A percentile compares a stretch with the other conserved stretches of the same genome.
phyloP scores from a whole-genome alignment of 345 rosid species.

The Erucastrum elatum region DNA sequence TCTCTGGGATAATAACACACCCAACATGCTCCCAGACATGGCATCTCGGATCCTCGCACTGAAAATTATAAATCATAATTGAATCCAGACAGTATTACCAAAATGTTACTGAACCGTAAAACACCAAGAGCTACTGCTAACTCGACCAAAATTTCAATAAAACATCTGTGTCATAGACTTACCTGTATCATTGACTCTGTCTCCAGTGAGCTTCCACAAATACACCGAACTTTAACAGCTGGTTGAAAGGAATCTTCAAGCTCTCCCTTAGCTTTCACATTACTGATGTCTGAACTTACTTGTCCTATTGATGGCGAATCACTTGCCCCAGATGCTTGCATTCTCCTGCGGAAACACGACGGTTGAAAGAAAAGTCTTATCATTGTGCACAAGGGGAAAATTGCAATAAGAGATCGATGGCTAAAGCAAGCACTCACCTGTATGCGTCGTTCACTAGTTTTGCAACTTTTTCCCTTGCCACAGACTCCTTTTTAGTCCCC shows the following conservation, averaged over 20 bases:
- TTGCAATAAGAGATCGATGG: constrained; percentile 9
- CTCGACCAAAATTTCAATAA: not conserved
- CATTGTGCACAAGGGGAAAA: constrained; percentile 5
- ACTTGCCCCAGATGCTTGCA: constrained; percentile 83
- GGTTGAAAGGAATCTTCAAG: constrained; percentile 49
- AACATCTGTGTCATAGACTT: constrained; percentile 3
- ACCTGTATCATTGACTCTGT: constrained; percentile 77
- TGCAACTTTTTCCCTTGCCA: constrained; percentile 81
- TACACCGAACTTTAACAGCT: constrained; percentile 76
- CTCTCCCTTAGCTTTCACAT: constrained; percentile 60
- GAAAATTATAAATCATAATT: constrained; percentile 22
- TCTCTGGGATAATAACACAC: constrained; percentile 79
- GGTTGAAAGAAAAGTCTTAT: constrained; percentile 2
- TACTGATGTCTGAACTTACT: constrained; percentile 63
- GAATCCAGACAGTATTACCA: not conserved
- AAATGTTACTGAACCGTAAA: not conserved
- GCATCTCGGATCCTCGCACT: constrained; percentile 88
- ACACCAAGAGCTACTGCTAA: constrained; percentile 10
- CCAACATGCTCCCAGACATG: constrained; percentile 76
- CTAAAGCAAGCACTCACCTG: constrained; percentile 48
- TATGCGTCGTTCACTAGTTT: constrained; percentile 82
- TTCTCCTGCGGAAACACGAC: constrained; percentile 53
- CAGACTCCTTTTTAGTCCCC: constrained; percentile 64
- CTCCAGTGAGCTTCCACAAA: constrained; percentile 77
- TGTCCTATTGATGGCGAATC: constrained; percentile 78